These are phyloP conservation scores for Dipteronia dyeriana DNA, from an alignment of 345 rosid genomes.

Conservation along the genomic window DNA sequence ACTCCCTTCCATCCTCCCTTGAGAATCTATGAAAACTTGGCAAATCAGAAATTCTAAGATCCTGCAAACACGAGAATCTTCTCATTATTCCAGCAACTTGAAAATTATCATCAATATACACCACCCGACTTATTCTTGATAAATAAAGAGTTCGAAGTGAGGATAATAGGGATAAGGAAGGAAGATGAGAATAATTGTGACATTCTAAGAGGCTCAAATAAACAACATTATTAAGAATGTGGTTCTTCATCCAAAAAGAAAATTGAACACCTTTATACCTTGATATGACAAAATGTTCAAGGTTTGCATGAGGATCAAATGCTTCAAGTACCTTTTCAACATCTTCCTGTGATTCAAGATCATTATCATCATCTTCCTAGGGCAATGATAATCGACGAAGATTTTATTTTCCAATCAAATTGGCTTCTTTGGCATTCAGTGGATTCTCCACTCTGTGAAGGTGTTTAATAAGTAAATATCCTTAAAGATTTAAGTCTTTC, in stretches of 20 bases:
- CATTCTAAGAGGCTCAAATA: no score
- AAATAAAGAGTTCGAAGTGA: not conserved
- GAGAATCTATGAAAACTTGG: not conserved
- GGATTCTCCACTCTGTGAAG: no score
- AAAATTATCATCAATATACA: not conserved
- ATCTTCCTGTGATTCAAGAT: no score
- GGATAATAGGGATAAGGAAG: not conserved
- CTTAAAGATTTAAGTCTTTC: no score
- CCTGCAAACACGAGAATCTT: not conserved
- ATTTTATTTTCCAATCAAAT: no score
- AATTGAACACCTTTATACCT: not conserved
- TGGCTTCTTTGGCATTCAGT: no score
- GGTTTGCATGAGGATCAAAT: no score
- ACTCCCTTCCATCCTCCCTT: not conserved
- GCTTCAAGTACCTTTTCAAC: no score
- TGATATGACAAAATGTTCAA: no score
- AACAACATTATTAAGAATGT: no score
- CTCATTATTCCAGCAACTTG: not conserved
- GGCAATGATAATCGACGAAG: not conserved
- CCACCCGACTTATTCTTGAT: not conserved
- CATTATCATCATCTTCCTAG: conserved; percentile 3
- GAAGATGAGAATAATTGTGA: not conserved
- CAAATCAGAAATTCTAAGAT: not conserved
- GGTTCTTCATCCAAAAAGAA: not conserved
- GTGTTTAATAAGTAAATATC: no score